Evolutionary conservation across 768 basidiomycete genomes (phyloP).

Genomic region (Tricholoma sp.): DNA sequence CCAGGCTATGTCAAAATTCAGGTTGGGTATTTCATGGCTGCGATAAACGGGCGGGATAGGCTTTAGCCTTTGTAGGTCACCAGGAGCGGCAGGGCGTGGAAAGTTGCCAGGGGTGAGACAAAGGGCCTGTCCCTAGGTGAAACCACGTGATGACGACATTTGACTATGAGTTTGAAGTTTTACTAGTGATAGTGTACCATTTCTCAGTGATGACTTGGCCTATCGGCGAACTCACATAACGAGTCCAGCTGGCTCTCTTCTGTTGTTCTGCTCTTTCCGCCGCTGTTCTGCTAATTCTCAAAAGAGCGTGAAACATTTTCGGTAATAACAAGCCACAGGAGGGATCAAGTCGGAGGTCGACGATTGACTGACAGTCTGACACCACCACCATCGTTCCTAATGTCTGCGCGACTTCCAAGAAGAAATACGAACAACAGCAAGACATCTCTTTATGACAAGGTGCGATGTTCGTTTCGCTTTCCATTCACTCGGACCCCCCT

Average conservation of each 20-base stretch:
- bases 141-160: too few relatives aligned
- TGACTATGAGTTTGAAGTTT: too few relatives aligned
- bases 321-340: background rate
- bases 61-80: too few relatives aligned
- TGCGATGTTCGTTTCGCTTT: background rate
- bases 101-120: too few relatives aligned
- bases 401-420: conserved; percentile 8
- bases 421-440: conserved; percentile 5
- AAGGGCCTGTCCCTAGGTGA: too few relatives aligned
- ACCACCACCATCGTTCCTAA: background rate
- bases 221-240: background rate
- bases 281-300: background rate
- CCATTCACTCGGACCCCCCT: background rate
- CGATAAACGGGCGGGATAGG: too few relatives aligned
- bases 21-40: too few relatives aligned
- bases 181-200: too few relatives aligned
- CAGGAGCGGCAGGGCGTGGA: too few relatives aligned
- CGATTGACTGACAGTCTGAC: background rate
- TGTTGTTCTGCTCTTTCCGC: background rate
- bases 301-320: background rate
- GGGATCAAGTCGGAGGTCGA: background rate
- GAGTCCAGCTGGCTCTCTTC: background rate
- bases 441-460: conserved; percentile 9
- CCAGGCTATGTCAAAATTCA: too few relatives aligned
- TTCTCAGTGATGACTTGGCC: background rate